These are phyloP conservation scores for Letharia lupina DNA, from an alignment of 495 filamentous ascomycete genomes.

Conservation along the genomic window DNA sequence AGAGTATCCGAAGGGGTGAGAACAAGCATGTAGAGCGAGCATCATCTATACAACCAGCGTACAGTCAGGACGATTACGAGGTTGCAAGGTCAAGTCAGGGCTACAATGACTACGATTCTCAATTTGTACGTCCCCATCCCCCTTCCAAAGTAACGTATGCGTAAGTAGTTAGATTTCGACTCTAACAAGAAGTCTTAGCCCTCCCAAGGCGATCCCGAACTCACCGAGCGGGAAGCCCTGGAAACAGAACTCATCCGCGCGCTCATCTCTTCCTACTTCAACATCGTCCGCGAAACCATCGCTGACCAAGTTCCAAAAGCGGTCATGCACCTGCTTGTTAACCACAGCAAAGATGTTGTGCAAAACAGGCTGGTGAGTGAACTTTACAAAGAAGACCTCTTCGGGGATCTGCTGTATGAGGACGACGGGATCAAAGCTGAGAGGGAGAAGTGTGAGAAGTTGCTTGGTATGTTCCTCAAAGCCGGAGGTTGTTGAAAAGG, in stretches of 20 bases:
- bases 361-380: slow-evolving; percentile 95
- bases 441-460: slow-evolving; percentile 93
- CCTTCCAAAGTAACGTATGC: neutral
- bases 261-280: slow-evolving; percentile 95
- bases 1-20: slow-evolving; percentile 74
- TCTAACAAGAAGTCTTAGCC: slow-evolving; percentile 35
- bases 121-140: slow-evolving; percentile 47
- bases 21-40: slow-evolving; percentile 35
- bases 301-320: slow-evolving; percentile 98
- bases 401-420: slow-evolving; percentile 90
- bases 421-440: slow-evolving; percentile 96
- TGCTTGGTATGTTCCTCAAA: slow-evolving; percentile 46
- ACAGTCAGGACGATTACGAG: slow-evolving; percentile 35
- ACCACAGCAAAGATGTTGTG: slow-evolving; percentile 94
- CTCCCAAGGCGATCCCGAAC: slow-evolving; percentile 54
- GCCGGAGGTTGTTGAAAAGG: neutral
- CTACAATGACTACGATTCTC: slow-evolving; percentile 40
- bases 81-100: slow-evolving; percentile 29
- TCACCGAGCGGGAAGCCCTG: slow-evolving; percentile 91
- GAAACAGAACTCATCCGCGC: slow-evolving; percentile 96
- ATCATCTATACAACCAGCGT: slow-evolving; percentile 28
- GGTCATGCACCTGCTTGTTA: slow-evolving; percentile 97
- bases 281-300: slow-evolving; percentile 94
- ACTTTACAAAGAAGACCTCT: slow-evolving; percentile 88
- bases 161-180: slow-evolving; percentile 26